These are phyloP conservation scores for Psilocybe azurescens DNA, from an alignment of 768 basidiomycete genomes.

Conservation along the genomic window DNA sequence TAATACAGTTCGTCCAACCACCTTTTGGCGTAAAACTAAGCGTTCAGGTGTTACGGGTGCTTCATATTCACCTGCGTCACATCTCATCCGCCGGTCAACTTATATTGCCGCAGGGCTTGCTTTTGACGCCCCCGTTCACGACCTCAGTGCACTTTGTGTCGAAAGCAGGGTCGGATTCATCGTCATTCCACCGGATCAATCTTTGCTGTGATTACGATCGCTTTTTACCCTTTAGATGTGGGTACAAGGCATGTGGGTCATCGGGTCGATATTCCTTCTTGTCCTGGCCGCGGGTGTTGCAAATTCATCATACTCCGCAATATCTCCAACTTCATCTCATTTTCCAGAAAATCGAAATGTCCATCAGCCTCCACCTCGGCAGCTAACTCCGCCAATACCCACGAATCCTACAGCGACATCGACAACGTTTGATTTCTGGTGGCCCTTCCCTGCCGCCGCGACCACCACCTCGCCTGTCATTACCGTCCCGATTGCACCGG, in stretches of 20 bases:
- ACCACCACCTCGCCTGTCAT: neutral
- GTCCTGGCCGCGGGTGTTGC: neutral
- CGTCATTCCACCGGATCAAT: conserved; percentile 48
- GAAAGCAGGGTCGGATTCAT: conserved; percentile 59
- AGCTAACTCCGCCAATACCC: conserved; percentile 7
- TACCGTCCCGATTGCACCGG: neutral
- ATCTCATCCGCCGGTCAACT: conserved; percentile 77
- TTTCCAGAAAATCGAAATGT: neutral
- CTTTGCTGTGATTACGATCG: conserved; percentile 26
- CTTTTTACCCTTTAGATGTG: conserved; percentile 7
- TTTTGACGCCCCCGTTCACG: conserved; percentile 64
- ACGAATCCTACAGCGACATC: conserved; percentile 16
- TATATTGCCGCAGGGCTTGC: conserved; percentile 79
- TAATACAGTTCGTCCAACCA: conserved; percentile 72
- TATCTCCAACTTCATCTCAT: neutral
- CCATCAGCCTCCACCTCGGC: conserved; percentile 5
- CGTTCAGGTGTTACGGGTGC: conserved; percentile 74
- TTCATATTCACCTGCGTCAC: conserved; percentile 74
- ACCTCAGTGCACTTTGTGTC: conserved; percentile 66
- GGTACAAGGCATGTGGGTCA: neutral
- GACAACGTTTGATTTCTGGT: conserved; percentile 41
- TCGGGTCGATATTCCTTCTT: neutral
- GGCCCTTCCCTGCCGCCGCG: conserved; percentile 39
- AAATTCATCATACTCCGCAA: neutral
- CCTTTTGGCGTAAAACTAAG: conserved; percentile 79